Evolutionary conservation across 805 yeast genomes (phyloP).

Genomic region (Candida taoyuanica): DNA sequence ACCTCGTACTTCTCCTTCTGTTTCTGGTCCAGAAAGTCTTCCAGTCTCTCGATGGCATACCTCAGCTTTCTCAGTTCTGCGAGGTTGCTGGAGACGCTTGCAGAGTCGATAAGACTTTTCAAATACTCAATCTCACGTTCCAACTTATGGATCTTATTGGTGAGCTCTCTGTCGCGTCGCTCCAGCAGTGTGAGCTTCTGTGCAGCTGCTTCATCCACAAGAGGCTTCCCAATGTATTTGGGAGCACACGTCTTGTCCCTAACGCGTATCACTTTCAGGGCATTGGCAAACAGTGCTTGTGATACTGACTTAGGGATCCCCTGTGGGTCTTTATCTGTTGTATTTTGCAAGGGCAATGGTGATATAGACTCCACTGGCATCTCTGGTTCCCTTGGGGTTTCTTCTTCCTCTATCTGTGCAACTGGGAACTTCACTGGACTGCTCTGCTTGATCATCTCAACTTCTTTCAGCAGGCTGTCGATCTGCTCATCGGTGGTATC

Average conservation of each 20-base stretch:
- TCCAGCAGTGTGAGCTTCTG: constrained; percentile 28
- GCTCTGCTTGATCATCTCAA: constrained; percentile 20
- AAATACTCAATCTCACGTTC: constrained; percentile 36
- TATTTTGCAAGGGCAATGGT: too few species aligned
- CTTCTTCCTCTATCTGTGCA: too few species aligned
- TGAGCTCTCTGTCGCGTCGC: constrained; percentile 29
- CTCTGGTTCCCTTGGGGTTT: neutral
- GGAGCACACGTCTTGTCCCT: constrained; percentile 24
- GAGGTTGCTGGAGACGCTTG: constrained; percentile 32
- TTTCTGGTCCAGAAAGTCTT: constrained; percentile 37
- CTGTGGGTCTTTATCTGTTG: constrained; percentile 3
- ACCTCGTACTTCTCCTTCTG: constrained; percentile 39
- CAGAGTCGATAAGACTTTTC: constrained; percentile 30
- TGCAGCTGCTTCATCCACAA: constrained; percentile 17
- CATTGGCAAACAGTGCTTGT: constrained; percentile 23
- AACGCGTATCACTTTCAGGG: constrained; percentile 25
- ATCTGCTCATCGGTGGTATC: constrained; percentile 26
- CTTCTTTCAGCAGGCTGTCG: constrained; percentile 25
- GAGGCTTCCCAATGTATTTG: constrained; percentile 23
- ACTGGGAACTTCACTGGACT: constrained; percentile 14
- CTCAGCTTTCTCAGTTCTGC: constrained; percentile 33
- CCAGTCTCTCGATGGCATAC: constrained; percentile 33
- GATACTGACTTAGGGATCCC: constrained; percentile 27
- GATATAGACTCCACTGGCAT: too few species aligned
- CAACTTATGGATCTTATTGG: constrained; percentile 32